Evolutionary conservation across 768 basidiomycete species (phyloP), one percentile per base, ranked within the genome.

Genomic region (Lyophyllum shimeji): DNA sequence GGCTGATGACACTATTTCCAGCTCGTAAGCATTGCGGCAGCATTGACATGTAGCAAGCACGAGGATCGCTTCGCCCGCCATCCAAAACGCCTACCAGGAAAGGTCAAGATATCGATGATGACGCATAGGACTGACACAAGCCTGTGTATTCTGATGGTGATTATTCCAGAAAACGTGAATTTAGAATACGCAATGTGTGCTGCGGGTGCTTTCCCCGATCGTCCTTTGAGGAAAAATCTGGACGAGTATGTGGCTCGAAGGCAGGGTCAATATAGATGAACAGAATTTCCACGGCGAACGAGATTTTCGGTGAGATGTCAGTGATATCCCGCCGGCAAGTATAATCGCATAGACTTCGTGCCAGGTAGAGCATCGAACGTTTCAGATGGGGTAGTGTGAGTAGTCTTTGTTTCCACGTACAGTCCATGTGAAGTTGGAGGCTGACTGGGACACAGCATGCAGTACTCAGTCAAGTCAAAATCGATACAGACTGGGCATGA

Each of bases 211-310:
- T 33, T 27, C 48, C 31, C 7, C 18, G 37, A 12, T 21, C n/a
- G 5, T 21, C 46, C 18, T 27, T 34, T 24, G 37, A 39, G 29
- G 29, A 25, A 20, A 37, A 7, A 17, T 46, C 5, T 46, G 13
- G 20, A 8, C 43, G 17, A 15, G 20, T 15, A 15, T 24, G 13
- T n/a, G 53, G 7, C 33, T 44, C n/a, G 24, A 13, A 24, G 20
- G 23, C 17, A 48, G 23, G 45, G 47, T 49, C 47, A 49, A 37
- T 12, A 33, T 12, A 33, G 21, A 29, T 43, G 17, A 53, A 53
- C 52, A 54, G 53, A 54, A 37, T 2, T 46, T 53, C 53, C 21
- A 25, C n/a, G 37, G 20, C 25, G 45, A 53, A 53, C 9, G 20
- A 46, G 44, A 6, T n/a, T 34, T 34, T 13, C 27, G 27, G 51